Percentiles rank a stretch among this genome's conserved stretches.
These are phyloP conservation scores for Verticillium klebahnii DNA, from an alignment of 2,329 filamentous ascomycete species.

Conservation along the genomic window DNA sequence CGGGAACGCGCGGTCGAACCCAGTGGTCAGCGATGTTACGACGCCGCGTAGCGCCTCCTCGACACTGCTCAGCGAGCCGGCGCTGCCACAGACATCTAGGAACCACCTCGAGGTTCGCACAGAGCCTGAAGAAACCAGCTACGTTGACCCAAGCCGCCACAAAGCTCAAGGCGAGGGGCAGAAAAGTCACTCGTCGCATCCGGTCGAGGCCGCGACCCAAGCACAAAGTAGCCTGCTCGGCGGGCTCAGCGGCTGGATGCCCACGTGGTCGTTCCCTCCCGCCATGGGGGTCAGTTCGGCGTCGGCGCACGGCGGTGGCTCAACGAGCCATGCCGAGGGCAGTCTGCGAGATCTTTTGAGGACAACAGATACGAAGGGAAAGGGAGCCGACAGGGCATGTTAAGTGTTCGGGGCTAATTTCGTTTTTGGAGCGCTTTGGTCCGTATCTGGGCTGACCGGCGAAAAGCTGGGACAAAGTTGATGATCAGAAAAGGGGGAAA, in stretches of 20 bases:
- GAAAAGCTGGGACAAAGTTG: neutral
- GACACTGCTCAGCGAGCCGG: slow-evolving; percentile 49
- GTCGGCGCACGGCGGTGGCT: slow-evolving; percentile 16
- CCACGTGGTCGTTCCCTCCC: slow-evolving; percentile 31
- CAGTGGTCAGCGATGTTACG: slow-evolving; percentile 18
- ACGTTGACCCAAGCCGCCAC: slow-evolving; percentile 15
- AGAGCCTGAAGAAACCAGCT: slow-evolving; percentile 19
- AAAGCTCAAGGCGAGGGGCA: slow-evolving; percentile 1
- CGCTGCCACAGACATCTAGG: slow-evolving; percentile 52
- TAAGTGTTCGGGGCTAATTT: neutral
- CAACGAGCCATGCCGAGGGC: slow-evolving; percentile 48
- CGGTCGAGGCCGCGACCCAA: slow-evolving; percentile 18
- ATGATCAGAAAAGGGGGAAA: too few relatives aligned
- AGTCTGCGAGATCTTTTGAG: slow-evolving; percentile 50
- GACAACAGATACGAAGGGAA: slow-evolving; percentile 24
- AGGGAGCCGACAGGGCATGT: slow-evolving; percentile 19
- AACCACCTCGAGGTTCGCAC: slow-evolving; percentile 44
- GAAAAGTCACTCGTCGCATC: neutral
- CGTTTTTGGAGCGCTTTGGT: neutral
- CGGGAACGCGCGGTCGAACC: slow-evolving; percentile 27
- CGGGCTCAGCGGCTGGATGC: slow-evolving; percentile 40
- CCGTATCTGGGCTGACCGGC: neutral
- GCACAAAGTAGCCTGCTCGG: slow-evolving; percentile 25
- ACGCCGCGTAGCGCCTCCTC: slow-evolving; percentile 30
- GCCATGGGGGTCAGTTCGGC: slow-evolving; percentile 13